Base-by-base conservation (phyloP, 2,329 filamentous ascomycete species). In the Colletotrichum viniferum region DNA sequence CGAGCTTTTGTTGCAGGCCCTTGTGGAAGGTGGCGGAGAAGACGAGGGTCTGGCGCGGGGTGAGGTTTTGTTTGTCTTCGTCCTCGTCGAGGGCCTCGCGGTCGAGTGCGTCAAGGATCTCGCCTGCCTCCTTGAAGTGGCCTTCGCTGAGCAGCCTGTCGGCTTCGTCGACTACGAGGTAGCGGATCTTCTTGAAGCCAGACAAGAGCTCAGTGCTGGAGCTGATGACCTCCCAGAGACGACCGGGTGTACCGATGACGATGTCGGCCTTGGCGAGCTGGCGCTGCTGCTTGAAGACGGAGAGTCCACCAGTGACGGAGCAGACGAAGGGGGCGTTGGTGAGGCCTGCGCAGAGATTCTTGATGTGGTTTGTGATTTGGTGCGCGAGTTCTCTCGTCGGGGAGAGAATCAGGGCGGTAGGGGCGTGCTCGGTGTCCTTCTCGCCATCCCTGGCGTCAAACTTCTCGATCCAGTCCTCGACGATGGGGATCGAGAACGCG, bases 11-110 rank as follows among this genome's bases (percentile, higher is more conserved):
- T 82, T 98, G 96, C 34, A 99, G 86, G 1, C 93, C 93, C 81
- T 96, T 96, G 82, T 98, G 94, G 83, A 99, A 98, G 0, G 97
- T 99, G 0, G 97, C 97, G 0, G 97, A 98, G 84, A 99, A 99
- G 24, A 99, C 95, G 0, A 99, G 90, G 0, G 96, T 98, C 82
- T 99, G 97, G 55, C 96, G 88, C 18, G 90, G 81, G 56, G 87
- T 82, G 13, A 83, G 78, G 8, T 84, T 87, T 4, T 86, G 85
- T 2, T 88, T 88, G 7, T 88, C 85, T 1, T 86, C 83, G 8
- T 88, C 87, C 26, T 90, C 88, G 21, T 90, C 88, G 3, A 95
- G 93, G 61, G 95, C 92, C 52, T 90, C 86, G 32, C 92, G 89
- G 80, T 98, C 95, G 12, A 99, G 86, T 0, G 95, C 92, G 72